Evolutionary conservation across 2,329 filamentous ascomycete genomes (phyloP).

Genomic region (Curvularia sp.): DNA sequence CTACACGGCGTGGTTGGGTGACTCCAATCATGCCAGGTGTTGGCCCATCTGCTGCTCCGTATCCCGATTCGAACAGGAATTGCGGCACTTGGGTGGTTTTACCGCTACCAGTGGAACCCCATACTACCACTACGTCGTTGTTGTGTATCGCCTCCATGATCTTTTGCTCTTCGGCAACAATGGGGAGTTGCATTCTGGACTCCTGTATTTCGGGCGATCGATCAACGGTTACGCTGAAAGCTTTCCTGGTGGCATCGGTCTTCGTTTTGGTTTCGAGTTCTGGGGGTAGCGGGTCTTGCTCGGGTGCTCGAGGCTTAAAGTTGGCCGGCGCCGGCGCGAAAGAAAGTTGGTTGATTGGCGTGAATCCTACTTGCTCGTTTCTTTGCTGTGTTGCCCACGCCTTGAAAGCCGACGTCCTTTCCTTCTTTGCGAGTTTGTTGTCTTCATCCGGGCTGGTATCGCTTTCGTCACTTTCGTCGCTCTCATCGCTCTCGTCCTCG

Average conservation of each 20-base stretch:
- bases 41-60: slow-evolving; percentile 76
- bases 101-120: slow-evolving; percentile 93
- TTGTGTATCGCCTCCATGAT: slow-evolving; percentile 98
- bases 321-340: slow-evolving; percentile 62
- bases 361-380: slow-evolving; percentile 80
- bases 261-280: slow-evolving; percentile 67
- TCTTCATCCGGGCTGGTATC: slow-evolving; percentile 46
- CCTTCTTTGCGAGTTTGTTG: slow-evolving; percentile 50
- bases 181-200: slow-evolving; percentile 78
- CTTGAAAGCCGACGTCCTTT: slow-evolving; percentile 78
- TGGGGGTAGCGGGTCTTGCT: slow-evolving; percentile 73
- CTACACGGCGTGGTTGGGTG: slow-evolving; percentile 92
- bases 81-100: slow-evolving; percentile 98
- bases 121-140: slow-evolving; percentile 87
- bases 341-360: slow-evolving; percentile 54
- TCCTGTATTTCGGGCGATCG: slow-evolving; percentile 77
- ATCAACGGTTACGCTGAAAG: slow-evolving; percentile 74
- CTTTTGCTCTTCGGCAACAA: slow-evolving; percentile 93
- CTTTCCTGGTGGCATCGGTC: slow-evolving; percentile 69
- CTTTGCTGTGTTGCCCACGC: slow-evolving; percentile 87
- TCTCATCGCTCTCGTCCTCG: slow-evolving; percentile 47
- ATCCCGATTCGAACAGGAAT: slow-evolving; percentile 93
- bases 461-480: slow-evolving; percentile 38
- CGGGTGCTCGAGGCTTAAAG: slow-evolving; percentile 71
- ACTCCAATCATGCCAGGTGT: slow-evolving; percentile 93